phyloP scores from a whole-genome alignment of 139 green algal species.

The Chara braunii region DNA sequence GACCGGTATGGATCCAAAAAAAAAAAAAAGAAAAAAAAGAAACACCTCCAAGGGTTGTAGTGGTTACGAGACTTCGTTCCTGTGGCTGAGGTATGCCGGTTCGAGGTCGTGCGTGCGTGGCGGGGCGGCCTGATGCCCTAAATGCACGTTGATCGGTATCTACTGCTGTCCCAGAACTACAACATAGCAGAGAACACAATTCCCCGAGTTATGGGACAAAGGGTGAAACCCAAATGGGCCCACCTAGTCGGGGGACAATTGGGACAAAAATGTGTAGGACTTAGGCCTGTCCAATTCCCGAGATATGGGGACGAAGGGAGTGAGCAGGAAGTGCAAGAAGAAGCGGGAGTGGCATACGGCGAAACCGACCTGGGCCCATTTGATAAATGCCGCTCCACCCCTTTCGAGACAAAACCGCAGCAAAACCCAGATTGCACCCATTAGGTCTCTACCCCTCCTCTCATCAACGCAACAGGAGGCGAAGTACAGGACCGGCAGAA shows the following conservation, averaged over 20 bases:
- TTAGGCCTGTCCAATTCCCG: too few relatives aligned
- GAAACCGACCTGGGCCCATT: slow-evolving; percentile 18
- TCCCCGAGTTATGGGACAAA: neutral
- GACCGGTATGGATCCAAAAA: too few relatives aligned
- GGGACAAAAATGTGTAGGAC: neutral
- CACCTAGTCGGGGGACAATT: neutral
- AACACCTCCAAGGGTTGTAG: too few relatives aligned
- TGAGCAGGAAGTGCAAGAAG: neutral
- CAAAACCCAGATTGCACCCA: neutral
- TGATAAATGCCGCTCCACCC: slow-evolving; percentile 27
- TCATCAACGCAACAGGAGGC: neutral
- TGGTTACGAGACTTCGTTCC: too few relatives aligned
- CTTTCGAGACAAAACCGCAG: slow-evolving; percentile 19
- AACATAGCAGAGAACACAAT: too few relatives aligned
- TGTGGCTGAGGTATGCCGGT: too few relatives aligned
- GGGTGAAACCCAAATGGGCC: neutral
- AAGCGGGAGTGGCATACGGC: neutral
- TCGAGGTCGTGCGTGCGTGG: too few relatives aligned
- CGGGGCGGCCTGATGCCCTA: too few relatives aligned
- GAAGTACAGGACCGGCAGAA: slow-evolving; percentile 25
- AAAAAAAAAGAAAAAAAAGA: too few relatives aligned
- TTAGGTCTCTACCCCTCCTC: neutral
- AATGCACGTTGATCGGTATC: too few relatives aligned
- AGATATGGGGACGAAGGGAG: neutral
- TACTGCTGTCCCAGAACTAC: too few relatives aligned